Evolutionary conservation across 768 basidiomycete genomes (phyloP).

Genomic region (Kwoniella newhampshirensis): DNA sequence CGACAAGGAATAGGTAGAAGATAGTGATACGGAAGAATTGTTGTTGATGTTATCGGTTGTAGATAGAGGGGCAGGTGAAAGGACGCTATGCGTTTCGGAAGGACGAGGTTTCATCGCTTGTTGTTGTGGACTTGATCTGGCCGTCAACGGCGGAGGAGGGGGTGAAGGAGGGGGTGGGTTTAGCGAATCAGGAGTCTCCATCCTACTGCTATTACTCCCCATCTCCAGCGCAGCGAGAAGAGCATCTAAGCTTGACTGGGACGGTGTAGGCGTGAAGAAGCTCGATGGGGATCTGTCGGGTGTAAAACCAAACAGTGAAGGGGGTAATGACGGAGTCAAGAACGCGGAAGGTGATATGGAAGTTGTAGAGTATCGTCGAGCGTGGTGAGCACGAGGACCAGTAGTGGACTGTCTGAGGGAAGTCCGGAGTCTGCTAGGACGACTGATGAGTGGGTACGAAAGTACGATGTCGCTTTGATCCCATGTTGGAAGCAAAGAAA

Average conservation of each 20-base stretch:
- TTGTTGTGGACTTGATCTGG: conserved; percentile 6
- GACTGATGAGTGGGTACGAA: not conserved
- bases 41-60: conserved; percentile 6
- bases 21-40: conserved; percentile 11
- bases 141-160: conserved; percentile 5
- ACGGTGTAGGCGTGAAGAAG: conserved; percentile 7
- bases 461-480: conserved; percentile 24
- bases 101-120: conserved; percentile 10
- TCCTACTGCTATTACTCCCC: not conserved
- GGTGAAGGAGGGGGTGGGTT: conserved; percentile 18
- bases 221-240: conserved; percentile 10
- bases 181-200: conserved; percentile 4
- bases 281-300: conserved; percentile 1
- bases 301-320: conserved; percentile 19
- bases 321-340: conserved; percentile 18
- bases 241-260: conserved; percentile 19
- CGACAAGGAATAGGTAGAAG: conserved; percentile 11
- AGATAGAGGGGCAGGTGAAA: conserved; percentile 16
- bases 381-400: not conserved
- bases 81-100: conserved; percentile 25
- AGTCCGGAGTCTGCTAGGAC: not conserved
- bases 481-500: conserved; percentile 32
- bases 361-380: conserved; percentile 12
- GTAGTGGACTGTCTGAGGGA: not conserved
- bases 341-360: conserved; percentile 18